A percentile compares a stretch with the other conserved stretches of the same genome.
Conservation (phyloP, 2,329 filamentous ascomycete species). For the Pestalotiopsis sp. region DNA sequence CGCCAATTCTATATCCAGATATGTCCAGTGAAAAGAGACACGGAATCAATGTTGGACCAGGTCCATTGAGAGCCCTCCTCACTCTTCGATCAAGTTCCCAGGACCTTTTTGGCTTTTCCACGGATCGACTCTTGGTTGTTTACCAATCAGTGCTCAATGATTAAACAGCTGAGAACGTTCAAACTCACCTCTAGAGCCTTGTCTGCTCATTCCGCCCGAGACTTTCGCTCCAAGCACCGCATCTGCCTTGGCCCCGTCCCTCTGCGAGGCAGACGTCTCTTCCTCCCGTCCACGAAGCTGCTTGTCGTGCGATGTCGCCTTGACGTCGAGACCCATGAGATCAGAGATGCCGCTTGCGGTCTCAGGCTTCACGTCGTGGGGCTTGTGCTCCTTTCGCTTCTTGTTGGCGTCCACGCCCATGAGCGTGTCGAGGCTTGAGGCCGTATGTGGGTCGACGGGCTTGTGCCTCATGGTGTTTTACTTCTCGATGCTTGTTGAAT, state of each 20-base stretch:
- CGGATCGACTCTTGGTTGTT: background rate
- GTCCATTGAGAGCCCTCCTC: too few relatives aligned
- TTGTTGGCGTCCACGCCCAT: slow-evolving; percentile 4
- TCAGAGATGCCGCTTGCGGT: background rate
- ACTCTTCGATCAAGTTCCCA: background rate
- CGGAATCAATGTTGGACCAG: background rate
- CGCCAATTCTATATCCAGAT: background rate
- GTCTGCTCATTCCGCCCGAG: background rate
- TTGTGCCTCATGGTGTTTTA: background rate
- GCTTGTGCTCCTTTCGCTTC: background rate
- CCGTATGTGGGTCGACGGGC: background rate
- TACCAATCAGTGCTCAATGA: background rate
- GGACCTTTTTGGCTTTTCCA: background rate
- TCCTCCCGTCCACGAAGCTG: background rate
- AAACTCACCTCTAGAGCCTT: background rate
- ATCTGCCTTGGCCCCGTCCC: background rate
- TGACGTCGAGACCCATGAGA: slow-evolving; percentile 1
- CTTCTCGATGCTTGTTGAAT: background rate
- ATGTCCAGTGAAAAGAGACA: background rate
- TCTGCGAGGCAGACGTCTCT: background rate
- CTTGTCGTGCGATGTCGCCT: background rate
- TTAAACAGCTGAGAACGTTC: background rate
- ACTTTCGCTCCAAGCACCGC: background rate
- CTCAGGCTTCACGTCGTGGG: background rate
- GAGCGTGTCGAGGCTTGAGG: background rate